Evolutionary conservation across 2,329 filamentous ascomycete genomes (phyloP).

Genomic region (Paecilomyces niveus): DNA sequence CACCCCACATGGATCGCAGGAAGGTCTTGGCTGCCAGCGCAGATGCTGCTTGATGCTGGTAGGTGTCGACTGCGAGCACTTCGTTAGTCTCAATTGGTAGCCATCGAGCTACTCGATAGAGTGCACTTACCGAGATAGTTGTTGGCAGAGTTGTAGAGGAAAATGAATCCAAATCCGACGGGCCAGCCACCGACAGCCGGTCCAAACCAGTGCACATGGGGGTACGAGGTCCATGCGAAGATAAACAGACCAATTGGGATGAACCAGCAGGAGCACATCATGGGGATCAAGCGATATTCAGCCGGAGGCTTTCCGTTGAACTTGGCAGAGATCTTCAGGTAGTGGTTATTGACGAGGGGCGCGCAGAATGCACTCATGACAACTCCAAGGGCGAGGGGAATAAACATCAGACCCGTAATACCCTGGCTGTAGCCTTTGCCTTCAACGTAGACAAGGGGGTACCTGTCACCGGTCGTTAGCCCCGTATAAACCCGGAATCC

Average conservation of each 20-base stretch:
- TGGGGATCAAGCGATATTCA: constrained; percentile 71
- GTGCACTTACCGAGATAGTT: constrained; percentile 53
- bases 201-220: constrained; percentile 60
- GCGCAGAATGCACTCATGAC: constrained; percentile 59
- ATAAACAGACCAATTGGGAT: constrained; percentile 62
- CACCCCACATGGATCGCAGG: constrained; percentile 73
- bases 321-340: constrained; percentile 56
- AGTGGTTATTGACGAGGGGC: constrained; percentile 74
- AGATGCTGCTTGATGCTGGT: constrained; percentile 69
- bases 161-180: constrained; percentile 75
- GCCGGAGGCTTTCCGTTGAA: constrained; percentile 68
- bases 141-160: constrained; percentile 72
- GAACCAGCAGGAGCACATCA: constrained; percentile 71
- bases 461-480: constrained; percentile 17
- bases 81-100: background rate
- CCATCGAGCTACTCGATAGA: too few species aligned
- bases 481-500: background rate
- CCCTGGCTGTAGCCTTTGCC: constrained; percentile 72
- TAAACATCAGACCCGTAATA: constrained; percentile 78
- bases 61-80: constrained; percentile 49
- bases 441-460: constrained; percentile 61
- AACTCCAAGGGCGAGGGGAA: constrained; percentile 72
- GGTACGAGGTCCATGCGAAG: constrained; percentile 64
- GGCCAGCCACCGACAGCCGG: constrained; percentile 64
- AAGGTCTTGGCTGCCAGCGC: constrained; percentile 77